These are phyloP conservation scores for Chaetomium globosum DNA, from an alignment of 2,329 filamentous ascomycete genomes.

Conservation along the genomic window DNA sequence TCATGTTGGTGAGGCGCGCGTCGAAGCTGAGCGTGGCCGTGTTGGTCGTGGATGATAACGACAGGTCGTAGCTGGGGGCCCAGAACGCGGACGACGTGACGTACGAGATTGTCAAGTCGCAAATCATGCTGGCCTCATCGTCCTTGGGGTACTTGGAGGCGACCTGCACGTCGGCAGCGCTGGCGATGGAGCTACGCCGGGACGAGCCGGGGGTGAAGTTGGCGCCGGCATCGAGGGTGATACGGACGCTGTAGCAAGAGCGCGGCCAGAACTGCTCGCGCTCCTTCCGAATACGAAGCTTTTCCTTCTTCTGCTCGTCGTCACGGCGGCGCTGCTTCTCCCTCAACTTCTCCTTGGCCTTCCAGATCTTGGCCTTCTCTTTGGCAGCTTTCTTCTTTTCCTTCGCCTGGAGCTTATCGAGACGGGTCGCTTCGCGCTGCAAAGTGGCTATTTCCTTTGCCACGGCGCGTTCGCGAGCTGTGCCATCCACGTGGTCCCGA, in stretches of 20 bases:
- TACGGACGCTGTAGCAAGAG: conserved; percentile 52
- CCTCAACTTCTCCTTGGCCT: conserved; percentile 42
- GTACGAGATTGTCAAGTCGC: conserved; percentile 60
- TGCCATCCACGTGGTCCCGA: conserved; percentile 45
- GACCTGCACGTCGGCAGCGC: conserved; percentile 56
- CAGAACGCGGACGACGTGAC: conserved; percentile 61
- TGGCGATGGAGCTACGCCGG: conserved; percentile 54
- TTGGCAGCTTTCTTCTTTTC: conserved; percentile 37
- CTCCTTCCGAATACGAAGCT: conserved; percentile 49
- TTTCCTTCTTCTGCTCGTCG: conserved; percentile 48
- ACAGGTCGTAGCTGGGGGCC: conserved; percentile 64
- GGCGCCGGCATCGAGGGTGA: conserved; percentile 55
- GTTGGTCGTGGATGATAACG: conserved; percentile 58
- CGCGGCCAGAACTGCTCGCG: conserved; percentile 54
- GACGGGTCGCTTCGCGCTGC: conserved; percentile 41
- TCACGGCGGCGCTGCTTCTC: conserved; percentile 43
- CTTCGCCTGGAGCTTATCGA: conserved; percentile 38
- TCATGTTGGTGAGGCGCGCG: conserved; percentile 63
- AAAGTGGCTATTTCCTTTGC: conserved; percentile 41
- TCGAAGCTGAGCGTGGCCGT: conserved; percentile 62
- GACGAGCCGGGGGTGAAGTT: conserved; percentile 48
- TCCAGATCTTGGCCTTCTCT: conserved; percentile 42
- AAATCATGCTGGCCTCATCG: conserved; percentile 40
- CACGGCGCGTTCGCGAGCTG: conserved; percentile 41
- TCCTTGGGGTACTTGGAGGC: conserved; percentile 52